A percentile compares a stretch with the other conserved stretches of the same genome.
These are phyloP conservation scores for Alternaria viburni DNA, from an alignment of 2,329 filamentous ascomycete genomes.

Conservation along the genomic window DNA sequence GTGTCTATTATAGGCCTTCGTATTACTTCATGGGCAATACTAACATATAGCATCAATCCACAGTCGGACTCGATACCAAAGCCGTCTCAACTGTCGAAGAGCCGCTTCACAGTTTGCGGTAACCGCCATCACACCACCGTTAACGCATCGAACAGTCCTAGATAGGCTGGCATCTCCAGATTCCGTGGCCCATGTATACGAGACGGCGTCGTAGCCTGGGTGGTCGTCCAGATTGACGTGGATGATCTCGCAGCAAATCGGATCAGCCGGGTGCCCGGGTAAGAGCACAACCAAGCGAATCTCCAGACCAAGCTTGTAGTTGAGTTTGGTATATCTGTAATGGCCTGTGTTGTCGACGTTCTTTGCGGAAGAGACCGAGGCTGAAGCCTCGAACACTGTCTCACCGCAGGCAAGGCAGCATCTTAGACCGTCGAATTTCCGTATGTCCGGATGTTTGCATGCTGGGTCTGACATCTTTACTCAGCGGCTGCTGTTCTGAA, in stretches of 20 bases:
- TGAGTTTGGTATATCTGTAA: conserved; percentile 13
- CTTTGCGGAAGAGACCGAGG: background rate
- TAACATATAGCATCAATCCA: too few relatives aligned
- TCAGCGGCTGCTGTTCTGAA: too few relatives aligned
- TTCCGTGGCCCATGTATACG: conserved; percentile 18
- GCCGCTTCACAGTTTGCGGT: too few relatives aligned
- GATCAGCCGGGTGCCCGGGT: conserved; percentile 7
- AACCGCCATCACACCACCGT: too few relatives aligned
- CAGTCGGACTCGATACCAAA: too few relatives aligned
- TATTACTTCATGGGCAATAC: too few relatives aligned
- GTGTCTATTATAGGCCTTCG: too few relatives aligned
- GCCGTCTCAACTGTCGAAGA: too few relatives aligned
- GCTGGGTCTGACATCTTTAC: too few relatives aligned
- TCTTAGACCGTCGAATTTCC: conserved; percentile 17
- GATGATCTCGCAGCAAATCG: conserved; percentile 7
- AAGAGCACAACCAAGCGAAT: conserved; percentile 3
- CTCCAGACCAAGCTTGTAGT: conserved; percentile 10
- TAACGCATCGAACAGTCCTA: too few relatives aligned
- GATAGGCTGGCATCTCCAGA: background rate
- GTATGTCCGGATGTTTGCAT: conserved; percentile 19
- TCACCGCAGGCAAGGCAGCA: conserved; percentile 22
- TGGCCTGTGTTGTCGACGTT: background rate
- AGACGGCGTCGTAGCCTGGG: conserved; percentile 18
- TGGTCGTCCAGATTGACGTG: conserved; percentile 9
- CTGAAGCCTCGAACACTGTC: background rate